A percentile compares a stretch with the other conserved stretches of the same genome.
These are phyloP conservation scores for Scorias spongiosa DNA, from an alignment of 2,329 filamentous ascomycete species.

Conservation along the genomic window DNA sequence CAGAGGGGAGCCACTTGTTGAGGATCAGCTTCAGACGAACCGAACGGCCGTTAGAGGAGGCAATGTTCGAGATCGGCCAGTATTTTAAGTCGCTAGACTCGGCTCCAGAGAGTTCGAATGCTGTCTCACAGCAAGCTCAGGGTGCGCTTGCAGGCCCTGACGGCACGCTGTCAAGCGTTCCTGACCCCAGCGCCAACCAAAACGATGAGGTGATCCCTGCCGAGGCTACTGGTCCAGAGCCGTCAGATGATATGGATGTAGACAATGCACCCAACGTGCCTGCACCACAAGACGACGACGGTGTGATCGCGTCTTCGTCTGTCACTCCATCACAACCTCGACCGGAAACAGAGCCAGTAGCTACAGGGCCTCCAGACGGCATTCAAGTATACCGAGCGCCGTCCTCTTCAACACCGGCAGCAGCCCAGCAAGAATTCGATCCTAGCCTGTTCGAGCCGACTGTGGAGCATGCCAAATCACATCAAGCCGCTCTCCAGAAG, in stretches of 20 bases:
- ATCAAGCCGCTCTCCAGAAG: constrained; percentile 51
- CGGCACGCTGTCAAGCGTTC: constrained; percentile 8
- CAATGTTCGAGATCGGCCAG: constrained; percentile 63
- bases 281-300: constrained; percentile 9
- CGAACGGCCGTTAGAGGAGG: constrained; percentile 65
- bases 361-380: constrained; percentile 1
- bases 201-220: constrained; percentile 9
- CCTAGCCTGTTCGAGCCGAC: constrained; percentile 65
- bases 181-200: constrained; percentile 11
- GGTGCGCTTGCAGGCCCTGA: constrained; percentile 12
- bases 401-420: constrained; percentile 55
- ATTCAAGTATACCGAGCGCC: constrained; percentile 58
- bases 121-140: constrained; percentile 4
- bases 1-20: constrained; percentile 66
- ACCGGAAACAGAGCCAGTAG: background rate
- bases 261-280: constrained; percentile 3
- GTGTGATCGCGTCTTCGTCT: constrained; percentile 17
- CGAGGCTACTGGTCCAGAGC: constrained; percentile 12
- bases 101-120: constrained; percentile 6
- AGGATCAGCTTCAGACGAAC: constrained; percentile 63
- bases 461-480: constrained; percentile 59
- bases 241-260: constrained; percentile 12
- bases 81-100: constrained; percentile 46
- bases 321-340: constrained; percentile 6
- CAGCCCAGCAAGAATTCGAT: constrained; percentile 49